phyloP scores from a whole-genome alignment of 306 rosid genomes.

The Alnus glutinosa region DNA sequence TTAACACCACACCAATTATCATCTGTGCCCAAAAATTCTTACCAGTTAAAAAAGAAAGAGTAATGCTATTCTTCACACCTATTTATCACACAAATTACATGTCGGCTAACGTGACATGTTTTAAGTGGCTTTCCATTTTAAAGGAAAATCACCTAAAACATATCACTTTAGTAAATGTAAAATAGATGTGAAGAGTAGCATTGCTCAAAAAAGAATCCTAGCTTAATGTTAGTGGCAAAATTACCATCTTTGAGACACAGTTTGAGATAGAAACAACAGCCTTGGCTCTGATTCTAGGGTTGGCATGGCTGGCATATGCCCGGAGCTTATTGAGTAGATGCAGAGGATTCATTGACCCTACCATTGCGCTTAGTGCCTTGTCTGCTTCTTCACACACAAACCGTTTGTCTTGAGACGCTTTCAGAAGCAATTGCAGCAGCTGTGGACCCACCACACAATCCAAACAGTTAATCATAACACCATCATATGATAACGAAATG shows the following conservation, averaged over 20 bases:
- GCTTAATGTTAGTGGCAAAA: not conserved
- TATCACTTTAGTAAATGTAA: too few relatives aligned
- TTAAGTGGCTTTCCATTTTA: too few relatives aligned
- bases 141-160: too few relatives aligned
- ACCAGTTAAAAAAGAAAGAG: not conserved
- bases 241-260: conserved; percentile 84
- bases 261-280: conserved; percentile 67
- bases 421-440: conserved; percentile 77
- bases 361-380: conserved; percentile 63
- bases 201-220: not conserved
- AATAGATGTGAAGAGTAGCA: too few relatives aligned
- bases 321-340: conserved; percentile 63
- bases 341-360: conserved; percentile 66
- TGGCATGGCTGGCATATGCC: conserved; percentile 57
- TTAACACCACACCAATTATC: not conserved
- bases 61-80: too few relatives aligned
- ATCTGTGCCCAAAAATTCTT: not conserved
- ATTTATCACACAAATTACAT: too few relatives aligned
- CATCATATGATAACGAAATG: not conserved
- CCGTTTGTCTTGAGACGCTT: conserved; percentile 85
- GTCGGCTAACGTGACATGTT: too few relatives aligned
- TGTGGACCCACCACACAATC: conserved; percentile 35
- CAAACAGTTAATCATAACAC: conserved; percentile 13
- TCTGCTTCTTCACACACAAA: conserved; percentile 97
- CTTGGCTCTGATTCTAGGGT: conserved; percentile 83